Percentiles rank a stretch among this genome's conserved stretches.
Conservation (phyloP, 176 grass and related monocot genomes). For the Ananas comosus region DNA sequence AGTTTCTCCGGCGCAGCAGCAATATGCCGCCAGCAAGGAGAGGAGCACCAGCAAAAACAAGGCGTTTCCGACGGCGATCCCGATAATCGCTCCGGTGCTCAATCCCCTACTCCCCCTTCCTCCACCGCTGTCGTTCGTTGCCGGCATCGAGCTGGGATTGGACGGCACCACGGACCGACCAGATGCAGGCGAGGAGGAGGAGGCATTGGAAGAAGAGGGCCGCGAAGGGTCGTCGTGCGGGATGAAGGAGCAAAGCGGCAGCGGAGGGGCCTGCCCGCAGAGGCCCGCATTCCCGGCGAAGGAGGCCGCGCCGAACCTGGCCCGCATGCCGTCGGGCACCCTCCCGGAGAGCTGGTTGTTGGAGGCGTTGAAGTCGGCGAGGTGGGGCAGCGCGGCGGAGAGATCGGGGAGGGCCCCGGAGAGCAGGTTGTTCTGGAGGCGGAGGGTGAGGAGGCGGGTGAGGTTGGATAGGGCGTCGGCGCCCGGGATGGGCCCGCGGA, state of each 20-base stretch:
- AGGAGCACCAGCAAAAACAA: slow-evolving; percentile 42
- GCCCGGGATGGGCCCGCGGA: slow-evolving; percentile 41
- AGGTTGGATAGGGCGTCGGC: slow-evolving; percentile 27
- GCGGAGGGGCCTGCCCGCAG: slow-evolving; percentile 26
- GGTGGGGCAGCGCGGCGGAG: slow-evolving; percentile 23
- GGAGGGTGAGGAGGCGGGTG: slow-evolving; percentile 41
- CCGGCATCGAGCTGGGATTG: slow-evolving; percentile 26
- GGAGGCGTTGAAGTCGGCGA: slow-evolving; percentile 58
- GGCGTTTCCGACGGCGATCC: slow-evolving; percentile 41
- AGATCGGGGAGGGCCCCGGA: slow-evolving; percentile 42
- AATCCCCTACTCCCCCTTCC: slow-evolving; percentile 1
- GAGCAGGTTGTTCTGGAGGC: slow-evolving; percentile 69
- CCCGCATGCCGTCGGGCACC: slow-evolving; percentile 44
- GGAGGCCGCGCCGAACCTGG: slow-evolving; percentile 37
- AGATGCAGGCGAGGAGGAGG: slow-evolving; percentile 14
- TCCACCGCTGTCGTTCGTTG: slow-evolving; percentile 8
- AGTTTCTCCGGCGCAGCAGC: slow-evolving; percentile 30
- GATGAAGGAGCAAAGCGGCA: slow-evolving; percentile 47
- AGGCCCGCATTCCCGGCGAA: slow-evolving; percentile 51
- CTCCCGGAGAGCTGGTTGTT: slow-evolving; percentile 69
- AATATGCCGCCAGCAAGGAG: slow-evolving; percentile 42
- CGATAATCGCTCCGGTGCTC: slow-evolving; percentile 45
- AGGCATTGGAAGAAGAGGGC: slow-evolving; percentile 14
- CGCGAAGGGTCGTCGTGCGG: slow-evolving; percentile 36
- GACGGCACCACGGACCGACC: slow-evolving; percentile 52